These are phyloP conservation scores for Didymella sp. DNA, from an alignment of 2,329 filamentous ascomycete genomes.

Conservation along the genomic window DNA sequence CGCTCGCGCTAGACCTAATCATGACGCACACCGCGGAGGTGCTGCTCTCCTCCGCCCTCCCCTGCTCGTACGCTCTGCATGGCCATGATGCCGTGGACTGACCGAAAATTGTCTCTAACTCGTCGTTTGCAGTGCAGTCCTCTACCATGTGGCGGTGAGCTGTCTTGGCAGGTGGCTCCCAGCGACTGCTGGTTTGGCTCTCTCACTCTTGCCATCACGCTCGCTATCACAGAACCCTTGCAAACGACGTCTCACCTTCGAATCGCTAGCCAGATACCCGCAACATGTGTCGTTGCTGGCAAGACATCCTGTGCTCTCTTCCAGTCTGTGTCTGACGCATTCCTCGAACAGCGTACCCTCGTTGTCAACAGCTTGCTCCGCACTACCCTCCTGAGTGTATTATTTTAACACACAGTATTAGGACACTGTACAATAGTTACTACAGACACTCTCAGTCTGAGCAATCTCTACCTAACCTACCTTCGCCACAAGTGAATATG, in stretches of 20 bases:
- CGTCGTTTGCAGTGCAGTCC: not conserved
- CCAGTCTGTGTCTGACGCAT: not conserved
- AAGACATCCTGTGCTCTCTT: not conserved
- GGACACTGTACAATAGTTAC: not conserved
- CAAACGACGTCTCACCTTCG: not conserved
- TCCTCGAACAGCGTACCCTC: not conserved
- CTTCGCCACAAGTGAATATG: constrained; percentile 22
- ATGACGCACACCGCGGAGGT: constrained; percentile 19
- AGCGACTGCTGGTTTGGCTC: not conserved
- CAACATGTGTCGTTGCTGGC: not conserved
- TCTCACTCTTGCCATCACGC: not conserved
- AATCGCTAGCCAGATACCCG: not conserved
- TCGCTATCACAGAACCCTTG: not conserved
- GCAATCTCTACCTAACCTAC: not conserved
- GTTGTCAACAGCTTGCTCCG: not conserved
- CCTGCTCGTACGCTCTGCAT: not conserved
- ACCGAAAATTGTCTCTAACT: not conserved
- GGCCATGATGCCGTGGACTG: not conserved
- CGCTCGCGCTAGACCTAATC: constrained; percentile 9
- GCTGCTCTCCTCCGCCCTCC: not conserved
- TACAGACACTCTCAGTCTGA: not conserved
- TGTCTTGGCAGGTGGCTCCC: constrained; percentile 11
- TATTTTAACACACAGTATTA: not conserved
- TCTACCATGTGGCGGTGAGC: constrained; percentile 15
- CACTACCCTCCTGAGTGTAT: not conserved